Base-by-base conservation (phyloP, 108 stramenopile genomes). In the Skeletonema marinoi region DNA sequence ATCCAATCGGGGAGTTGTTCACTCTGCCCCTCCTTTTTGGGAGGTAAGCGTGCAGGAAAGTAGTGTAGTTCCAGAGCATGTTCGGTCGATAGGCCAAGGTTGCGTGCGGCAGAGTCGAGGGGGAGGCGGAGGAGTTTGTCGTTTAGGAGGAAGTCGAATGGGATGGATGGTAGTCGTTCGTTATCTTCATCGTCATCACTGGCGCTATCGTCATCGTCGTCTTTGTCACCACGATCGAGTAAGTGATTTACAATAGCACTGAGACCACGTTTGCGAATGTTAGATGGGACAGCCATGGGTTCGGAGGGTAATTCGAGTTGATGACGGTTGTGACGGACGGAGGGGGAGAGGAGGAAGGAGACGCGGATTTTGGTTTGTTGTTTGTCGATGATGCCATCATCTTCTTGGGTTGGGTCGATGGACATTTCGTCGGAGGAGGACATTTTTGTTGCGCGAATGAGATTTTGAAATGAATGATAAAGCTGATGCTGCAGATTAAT, bases 1-100 rank as follows among this genome's bases (percentile, higher is more conserved):
- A 96, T 87, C 95, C 95, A 96, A 85, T 96, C 95, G 11, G 95
- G 95, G 12, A 87, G 36, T 25, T 61, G 60, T 61, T 92, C 89
- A 60, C 84, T 80, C 64, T 86, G 86, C n/a, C 79, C 87, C 64
- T 87, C 76, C 29, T 73, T 76, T 21, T 88, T 77, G 1, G 95
- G 95, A 1, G 79, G 87, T 10, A 59, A 30, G 25, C 82, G 42
- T 14, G 92, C 88, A 3, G 95, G 95, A 66, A 96, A 92, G 67
- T 93, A 96, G 0, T 85, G 83, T 46, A 96, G 74, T 12, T 76
- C 32, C 4, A 96, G 44, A 1, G 92, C 90, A 75, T 85, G 64
- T 83, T 96, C 95, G 36, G 89, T 73, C 67, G 79, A 80, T 32
- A 93, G 58, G 67, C 91, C 92, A 42, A 86, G 69, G 61, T 85